A percentile compares a stretch with the other conserved stretches of the same genome.
Evolutionary conservation across 2,329 filamentous ascomycete species (phyloP).

Genomic region (Aureobasidium melanogenum): DNA sequence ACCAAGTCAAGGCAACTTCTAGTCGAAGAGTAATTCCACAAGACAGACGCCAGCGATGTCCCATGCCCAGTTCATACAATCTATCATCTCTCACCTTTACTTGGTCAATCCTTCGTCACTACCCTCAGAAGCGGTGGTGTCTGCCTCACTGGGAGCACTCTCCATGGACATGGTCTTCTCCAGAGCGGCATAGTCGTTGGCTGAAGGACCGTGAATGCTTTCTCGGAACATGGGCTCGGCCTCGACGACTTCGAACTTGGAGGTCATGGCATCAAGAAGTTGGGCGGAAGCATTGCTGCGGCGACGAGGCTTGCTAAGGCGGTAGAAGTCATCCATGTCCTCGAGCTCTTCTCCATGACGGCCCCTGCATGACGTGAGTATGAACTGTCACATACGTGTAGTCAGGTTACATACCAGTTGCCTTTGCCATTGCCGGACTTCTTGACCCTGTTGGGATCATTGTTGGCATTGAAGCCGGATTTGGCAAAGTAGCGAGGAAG

Average conservation of each 20-base stretch:
- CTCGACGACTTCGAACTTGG: slow-evolving; percentile 91
- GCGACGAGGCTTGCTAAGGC: slow-evolving; percentile 75
- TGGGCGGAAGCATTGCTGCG: slow-evolving; percentile 83
- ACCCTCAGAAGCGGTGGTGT: neutral
- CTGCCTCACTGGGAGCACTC: slow-evolving; percentile 1
- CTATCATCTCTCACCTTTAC: slow-evolving; percentile 2
- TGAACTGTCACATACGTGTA: neutral
- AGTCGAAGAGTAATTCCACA: neutral
- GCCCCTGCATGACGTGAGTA: slow-evolving; percentile 52
- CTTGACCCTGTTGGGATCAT: slow-evolving; percentile 88
- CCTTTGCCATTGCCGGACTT: slow-evolving; percentile 89
- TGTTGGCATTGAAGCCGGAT: slow-evolving; percentile 61
- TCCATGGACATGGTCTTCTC: slow-evolving; percentile 8
- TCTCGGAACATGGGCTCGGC: slow-evolving; percentile 90
- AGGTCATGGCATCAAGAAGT: slow-evolving; percentile 73
- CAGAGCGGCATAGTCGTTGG: slow-evolving; percentile 35
- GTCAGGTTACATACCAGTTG: slow-evolving; percentile 64
- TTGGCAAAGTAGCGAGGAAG: slow-evolving; percentile 92
- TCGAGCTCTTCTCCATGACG: slow-evolving; percentile 72
- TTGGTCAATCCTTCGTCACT: slow-evolving; percentile 4
- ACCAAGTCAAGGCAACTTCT: neutral
- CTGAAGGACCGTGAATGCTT: slow-evolving; percentile 59
- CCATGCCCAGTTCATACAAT: slow-evolving; percentile 3
- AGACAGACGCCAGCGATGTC: slow-evolving; percentile 11
- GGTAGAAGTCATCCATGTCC: slow-evolving; percentile 62